Evolutionary conservation across 495 filamentous ascomycete genomes (phyloP).

Genomic region (Rhizodiscina lignyota): DNA sequence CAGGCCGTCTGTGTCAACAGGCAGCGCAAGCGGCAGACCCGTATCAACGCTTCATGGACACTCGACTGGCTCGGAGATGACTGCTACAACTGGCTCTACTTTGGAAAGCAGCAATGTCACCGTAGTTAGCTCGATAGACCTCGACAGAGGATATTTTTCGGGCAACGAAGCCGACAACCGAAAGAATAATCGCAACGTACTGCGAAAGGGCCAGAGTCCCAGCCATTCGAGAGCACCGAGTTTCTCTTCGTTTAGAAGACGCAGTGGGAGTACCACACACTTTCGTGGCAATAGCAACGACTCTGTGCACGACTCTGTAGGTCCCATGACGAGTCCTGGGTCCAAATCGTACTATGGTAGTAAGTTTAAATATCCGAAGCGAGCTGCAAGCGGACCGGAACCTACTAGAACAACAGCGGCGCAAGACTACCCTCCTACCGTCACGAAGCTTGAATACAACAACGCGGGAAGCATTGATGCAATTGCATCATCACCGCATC

Average conservation of each 20-base stretch:
- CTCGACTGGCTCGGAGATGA: no score
- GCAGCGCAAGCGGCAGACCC: no score
- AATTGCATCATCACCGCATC: slow-evolving; percentile 30
- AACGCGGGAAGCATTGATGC: slow-evolving; percentile 29
- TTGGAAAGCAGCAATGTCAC: slow-evolving; percentile 2
- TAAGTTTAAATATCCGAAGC: slow-evolving; percentile 24
- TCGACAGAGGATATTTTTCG: slow-evolving; percentile 90
- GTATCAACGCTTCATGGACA: no score
- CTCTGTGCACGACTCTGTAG: slow-evolving; percentile 29
- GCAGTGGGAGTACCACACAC: slow-evolving; percentile 4
- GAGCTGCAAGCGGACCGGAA: slow-evolving; percentile 12
- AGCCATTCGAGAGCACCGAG: slow-evolving; percentile 17
- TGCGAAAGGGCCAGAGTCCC: slow-evolving; percentile 54
- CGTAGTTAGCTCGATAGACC: slow-evolving; percentile 27
- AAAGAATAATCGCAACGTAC: slow-evolving; percentile 43
- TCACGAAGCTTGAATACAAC: slow-evolving; percentile 47
- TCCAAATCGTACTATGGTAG: slow-evolving; percentile 37
- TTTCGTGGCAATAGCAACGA: slow-evolving; percentile 10
- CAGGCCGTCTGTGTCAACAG: no score
- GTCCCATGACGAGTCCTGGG: slow-evolving; percentile 8
- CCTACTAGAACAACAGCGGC: slow-evolving; percentile 30
- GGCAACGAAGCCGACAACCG: slow-evolving; percentile 68
- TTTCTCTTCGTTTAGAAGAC: slow-evolving; percentile 10
- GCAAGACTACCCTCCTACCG: no score
- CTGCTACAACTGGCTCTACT: slow-evolving; percentile 20